Evolutionary conservation across 2,329 filamentous ascomycete genomes (phyloP).

Genomic region (Claviceps maximensis): DNA sequence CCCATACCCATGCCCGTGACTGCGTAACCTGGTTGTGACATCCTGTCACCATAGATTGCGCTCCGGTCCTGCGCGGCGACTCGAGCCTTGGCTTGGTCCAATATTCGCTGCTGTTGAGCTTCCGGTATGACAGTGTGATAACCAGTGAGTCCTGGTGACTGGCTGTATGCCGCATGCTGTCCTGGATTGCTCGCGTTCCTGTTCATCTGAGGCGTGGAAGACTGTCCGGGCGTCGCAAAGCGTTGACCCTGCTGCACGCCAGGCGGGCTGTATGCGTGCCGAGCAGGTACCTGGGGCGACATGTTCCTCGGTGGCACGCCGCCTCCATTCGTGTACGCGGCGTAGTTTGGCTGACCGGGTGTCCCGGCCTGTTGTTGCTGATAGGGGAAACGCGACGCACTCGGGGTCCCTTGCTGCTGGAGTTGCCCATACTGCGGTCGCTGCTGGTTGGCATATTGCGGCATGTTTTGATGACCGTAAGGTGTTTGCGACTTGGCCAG

Average conservation of each 20-base stretch:
- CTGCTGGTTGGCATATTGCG: conserved; percentile 33
- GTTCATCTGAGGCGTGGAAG: conserved; percentile 16
- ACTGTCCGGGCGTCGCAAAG: conserved; percentile 18
- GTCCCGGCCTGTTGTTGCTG: conserved; percentile 20
- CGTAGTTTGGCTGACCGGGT: conserved; percentile 23
- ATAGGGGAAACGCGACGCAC: conserved; percentile 27
- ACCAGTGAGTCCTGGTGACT: conserved; percentile 27
- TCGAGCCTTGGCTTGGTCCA: conserved; percentile 37
- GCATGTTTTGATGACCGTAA: conserved; percentile 38
- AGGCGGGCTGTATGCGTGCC: conserved; percentile 26
- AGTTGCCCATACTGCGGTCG: conserved; percentile 30
- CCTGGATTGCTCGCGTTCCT: conserved; percentile 21
- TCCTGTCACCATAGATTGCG: conserved; percentile 27
- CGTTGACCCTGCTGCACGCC: conserved; percentile 20
- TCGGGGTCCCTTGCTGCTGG: conserved; percentile 28
- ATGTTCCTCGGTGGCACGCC: conserved; percentile 28
- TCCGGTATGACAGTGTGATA: conserved; percentile 37
- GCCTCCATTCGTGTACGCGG: conserved; percentile 29
- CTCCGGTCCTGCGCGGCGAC: conserved; percentile 31
- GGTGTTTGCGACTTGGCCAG: conserved; percentile 38
- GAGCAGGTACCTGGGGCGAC: conserved; percentile 29
- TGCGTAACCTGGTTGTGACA: conserved; percentile 32
- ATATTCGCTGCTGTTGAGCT: conserved; percentile 34
- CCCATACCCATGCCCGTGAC: conserved; percentile 13
- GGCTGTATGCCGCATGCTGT: conserved; percentile 17